Evolutionary conservation across 192 early-diverging fungal species (phyloP).

Genomic region (Backusella tarrabulga): DNA sequence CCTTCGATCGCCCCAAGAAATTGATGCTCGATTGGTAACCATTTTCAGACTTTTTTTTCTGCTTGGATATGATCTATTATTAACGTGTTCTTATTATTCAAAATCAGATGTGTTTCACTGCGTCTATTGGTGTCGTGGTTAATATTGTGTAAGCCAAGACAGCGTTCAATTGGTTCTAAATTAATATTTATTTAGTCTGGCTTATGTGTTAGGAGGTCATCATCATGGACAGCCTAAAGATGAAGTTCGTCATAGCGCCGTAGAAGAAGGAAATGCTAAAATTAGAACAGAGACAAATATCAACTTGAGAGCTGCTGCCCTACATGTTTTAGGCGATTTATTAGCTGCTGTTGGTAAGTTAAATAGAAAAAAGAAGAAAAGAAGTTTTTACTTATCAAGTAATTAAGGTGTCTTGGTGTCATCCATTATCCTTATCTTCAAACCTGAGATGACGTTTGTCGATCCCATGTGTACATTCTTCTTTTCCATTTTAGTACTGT

Average conservation of each 20-base stretch:
- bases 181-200: slow-evolving; percentile 36
- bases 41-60: neutral
- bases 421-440: slow-evolving; percentile 60
- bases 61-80: neutral
- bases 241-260: slow-evolving; percentile 25
- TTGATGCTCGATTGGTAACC: slow-evolving; percentile 57
- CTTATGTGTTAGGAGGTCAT: slow-evolving; percentile 55
- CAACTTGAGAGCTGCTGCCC: slow-evolving; percentile 68
- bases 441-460: slow-evolving; percentile 59
- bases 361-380: neutral
- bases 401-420: slow-evolving; percentile 69
- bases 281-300: slow-evolving; percentile 46
- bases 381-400: neutral
- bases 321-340: slow-evolving; percentile 83
- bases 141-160: slow-evolving; percentile 54
- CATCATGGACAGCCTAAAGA: slow-evolving; percentile 28
- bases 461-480: slow-evolving; percentile 84
- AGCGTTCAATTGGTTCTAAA: neutral
- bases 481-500: slow-evolving; percentile 74
- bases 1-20: slow-evolving; percentile 54
- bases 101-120: slow-evolving; percentile 63
- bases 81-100: neutral
- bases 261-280: neutral
- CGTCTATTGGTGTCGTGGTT: slow-evolving; percentile 69
- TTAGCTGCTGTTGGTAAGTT: slow-evolving; percentile 61